These are phyloP conservation scores for Elaphomyces granulatus DNA, from an alignment of 495 filamentous ascomycete genomes.

Conservation along the genomic window DNA sequence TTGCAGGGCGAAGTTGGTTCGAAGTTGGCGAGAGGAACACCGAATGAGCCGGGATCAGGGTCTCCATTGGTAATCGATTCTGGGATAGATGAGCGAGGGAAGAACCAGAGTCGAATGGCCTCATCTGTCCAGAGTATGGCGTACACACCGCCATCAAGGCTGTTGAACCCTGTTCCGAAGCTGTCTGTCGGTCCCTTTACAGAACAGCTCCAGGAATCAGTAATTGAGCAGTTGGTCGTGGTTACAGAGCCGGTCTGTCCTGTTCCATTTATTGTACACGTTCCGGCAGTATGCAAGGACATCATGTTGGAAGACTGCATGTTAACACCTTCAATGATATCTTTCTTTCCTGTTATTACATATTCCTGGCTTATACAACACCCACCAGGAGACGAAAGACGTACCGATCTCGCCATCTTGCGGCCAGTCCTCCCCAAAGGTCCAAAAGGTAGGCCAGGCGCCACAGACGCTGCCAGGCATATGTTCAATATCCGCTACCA, in stretches of 20 bases:
- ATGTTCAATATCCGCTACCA: slow-evolving; percentile 61
- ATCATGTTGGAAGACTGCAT: slow-evolving; percentile 46
- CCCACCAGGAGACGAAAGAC: no score
- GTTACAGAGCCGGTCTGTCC: slow-evolving; percentile 31
- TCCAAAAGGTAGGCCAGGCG: slow-evolving; percentile 65
- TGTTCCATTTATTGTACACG: slow-evolving; percentile 43
- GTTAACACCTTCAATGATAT: slow-evolving; percentile 86
- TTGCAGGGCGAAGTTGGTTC: slow-evolving; percentile 44
- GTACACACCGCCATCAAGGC: slow-evolving; percentile 57
- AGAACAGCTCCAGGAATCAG: slow-evolving; percentile 33
- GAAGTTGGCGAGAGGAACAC: slow-evolving; percentile 49
- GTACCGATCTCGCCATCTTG: slow-evolving; percentile 69
- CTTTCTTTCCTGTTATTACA: no score
- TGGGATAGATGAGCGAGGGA: slow-evolving; percentile 47
- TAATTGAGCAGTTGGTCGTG: slow-evolving; percentile 40
- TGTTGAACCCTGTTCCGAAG: slow-evolving; percentile 63
- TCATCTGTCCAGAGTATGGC: slow-evolving; percentile 58
- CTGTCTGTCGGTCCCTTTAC: slow-evolving; percentile 36
- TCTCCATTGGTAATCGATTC: slow-evolving; percentile 37
- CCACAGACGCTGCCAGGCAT: slow-evolving; percentile 62
- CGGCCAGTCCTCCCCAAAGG: slow-evolving; percentile 63
- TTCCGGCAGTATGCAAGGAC: slow-evolving; percentile 56
- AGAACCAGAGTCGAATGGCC: slow-evolving; percentile 65
- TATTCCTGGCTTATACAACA: no score
- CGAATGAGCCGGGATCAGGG: slow-evolving; percentile 52